phyloP scores from a whole-genome alignment of 306 rosid species.

The Medicago lupulina region DNA sequence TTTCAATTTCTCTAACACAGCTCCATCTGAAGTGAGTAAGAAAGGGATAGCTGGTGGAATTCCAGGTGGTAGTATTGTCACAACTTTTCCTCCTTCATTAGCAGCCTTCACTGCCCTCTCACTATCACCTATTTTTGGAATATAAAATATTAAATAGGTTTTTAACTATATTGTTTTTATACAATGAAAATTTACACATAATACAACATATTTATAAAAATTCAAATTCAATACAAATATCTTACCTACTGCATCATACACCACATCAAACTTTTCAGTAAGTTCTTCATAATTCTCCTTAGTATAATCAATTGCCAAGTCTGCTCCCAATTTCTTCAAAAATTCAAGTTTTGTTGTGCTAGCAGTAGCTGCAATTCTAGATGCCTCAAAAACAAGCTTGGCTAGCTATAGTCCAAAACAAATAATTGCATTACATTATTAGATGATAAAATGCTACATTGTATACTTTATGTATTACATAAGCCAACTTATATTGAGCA shows the following conservation, averaged over 20 bases:
- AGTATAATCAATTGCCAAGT: slow-evolving; percentile 66
- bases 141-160: too few species aligned
- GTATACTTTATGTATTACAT: too few species aligned
- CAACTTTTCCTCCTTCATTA: slow-evolving; percentile 63
- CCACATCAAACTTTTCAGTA: slow-evolving; percentile 71
- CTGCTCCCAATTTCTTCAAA: slow-evolving; percentile 65
- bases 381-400: slow-evolving; percentile 68
- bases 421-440: neutral
- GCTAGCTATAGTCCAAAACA: slow-evolving; percentile 49
- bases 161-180: neutral
- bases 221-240: neutral
- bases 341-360: slow-evolving; percentile 62
- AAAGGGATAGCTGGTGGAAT: slow-evolving; percentile 45
- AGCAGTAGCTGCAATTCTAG: slow-evolving; percentile 70
- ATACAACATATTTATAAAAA: neutral
- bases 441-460: neutral
- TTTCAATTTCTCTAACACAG: slow-evolving; percentile 56
- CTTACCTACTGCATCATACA: slow-evolving; percentile 73
- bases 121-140: slow-evolving; percentile 46
- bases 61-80: slow-evolving; percentile 48
- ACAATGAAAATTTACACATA: neutral
- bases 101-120: slow-evolving; percentile 58
- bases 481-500: too few species aligned
- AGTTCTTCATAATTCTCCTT: slow-evolving; percentile 29
- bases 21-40: slow-evolving; percentile 53